These are phyloP conservation scores for Fraxinus dipetala DNA, from an alignment of 305 asterid species.

Conservation along the genomic window DNA sequence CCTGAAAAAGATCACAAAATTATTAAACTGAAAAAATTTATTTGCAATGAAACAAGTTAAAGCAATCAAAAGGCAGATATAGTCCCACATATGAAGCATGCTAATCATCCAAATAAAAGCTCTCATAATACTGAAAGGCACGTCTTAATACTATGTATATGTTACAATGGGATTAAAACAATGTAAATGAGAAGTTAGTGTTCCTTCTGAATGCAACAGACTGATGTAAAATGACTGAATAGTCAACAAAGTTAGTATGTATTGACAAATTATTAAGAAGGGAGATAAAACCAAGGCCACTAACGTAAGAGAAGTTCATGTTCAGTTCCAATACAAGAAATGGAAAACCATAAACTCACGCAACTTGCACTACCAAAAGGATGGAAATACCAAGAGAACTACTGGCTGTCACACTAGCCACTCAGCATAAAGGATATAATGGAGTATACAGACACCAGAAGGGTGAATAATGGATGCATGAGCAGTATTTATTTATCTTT, in stretches of 20 bases:
- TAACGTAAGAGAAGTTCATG: neutral
- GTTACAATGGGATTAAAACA: neutral
- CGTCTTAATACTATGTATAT: neutral
- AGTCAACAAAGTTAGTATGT: neutral
- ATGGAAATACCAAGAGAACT: neutral
- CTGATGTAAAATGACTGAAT: neutral
- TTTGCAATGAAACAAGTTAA: neutral
- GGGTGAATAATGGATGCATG: neutral
- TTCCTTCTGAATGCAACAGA: neutral
- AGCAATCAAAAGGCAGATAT: neutral
- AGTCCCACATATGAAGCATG: neutral
- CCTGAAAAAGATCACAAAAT: conserved; percentile 41
- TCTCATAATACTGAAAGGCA: neutral
- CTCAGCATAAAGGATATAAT: neutral
- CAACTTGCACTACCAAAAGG: neutral
- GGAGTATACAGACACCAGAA: neutral
- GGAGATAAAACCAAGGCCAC: neutral
- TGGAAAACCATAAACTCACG: neutral
- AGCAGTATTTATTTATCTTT: neutral
- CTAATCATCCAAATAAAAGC: neutral
- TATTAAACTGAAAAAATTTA: neutral
- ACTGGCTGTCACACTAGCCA: neutral
- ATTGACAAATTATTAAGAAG: neutral
- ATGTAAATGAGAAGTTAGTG: neutral
- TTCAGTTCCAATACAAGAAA: neutral